These are phyloP conservation scores for Asterochloris erici DNA, from an alignment of 139 green algal genomes.

Conservation along the genomic window DNA sequence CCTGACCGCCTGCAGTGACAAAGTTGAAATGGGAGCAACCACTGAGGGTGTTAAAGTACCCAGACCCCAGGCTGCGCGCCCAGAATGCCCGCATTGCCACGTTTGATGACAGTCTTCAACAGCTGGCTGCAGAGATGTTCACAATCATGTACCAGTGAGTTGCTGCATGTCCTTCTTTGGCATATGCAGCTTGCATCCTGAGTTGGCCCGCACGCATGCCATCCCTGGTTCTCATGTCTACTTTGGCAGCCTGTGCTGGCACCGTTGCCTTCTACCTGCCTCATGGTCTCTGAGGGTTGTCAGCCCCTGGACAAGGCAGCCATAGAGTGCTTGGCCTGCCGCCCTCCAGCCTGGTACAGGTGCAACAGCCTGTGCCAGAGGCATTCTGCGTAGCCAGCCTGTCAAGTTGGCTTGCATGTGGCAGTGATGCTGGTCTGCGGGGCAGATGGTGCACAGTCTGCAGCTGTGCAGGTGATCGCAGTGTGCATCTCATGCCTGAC, in stretches of 20 bases:
- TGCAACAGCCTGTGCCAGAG: too few species aligned
- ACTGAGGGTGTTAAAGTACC: constrained; percentile 84
- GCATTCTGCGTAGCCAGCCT: too few species aligned
- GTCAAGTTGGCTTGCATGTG: too few species aligned
- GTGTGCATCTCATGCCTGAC: not conserved
- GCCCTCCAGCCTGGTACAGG: too few species aligned
- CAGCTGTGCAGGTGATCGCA: too few species aligned
- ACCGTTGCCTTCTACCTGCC: not conserved
- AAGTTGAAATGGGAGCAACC: constrained; percentile 67
- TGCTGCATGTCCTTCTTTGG: not conserved
- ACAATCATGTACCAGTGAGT: constrained; percentile 86
- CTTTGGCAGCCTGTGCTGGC: not conserved
- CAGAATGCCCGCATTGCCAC: constrained; percentile 70
- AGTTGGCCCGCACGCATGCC: too few species aligned
- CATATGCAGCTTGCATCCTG: not conserved
- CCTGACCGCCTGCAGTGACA: constrained; percentile 29
- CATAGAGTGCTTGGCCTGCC: too few species aligned
- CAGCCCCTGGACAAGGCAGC: too few species aligned
- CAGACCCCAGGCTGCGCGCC: constrained; percentile 84
- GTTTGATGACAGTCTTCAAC: constrained; percentile 76
- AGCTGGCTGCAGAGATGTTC: constrained; percentile 89
- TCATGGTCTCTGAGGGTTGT: not conserved
- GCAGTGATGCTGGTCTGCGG: too few species aligned
- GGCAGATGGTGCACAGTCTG: too few species aligned
- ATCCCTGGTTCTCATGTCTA: not conserved